Evolutionary conservation across 2,329 filamentous ascomycete genomes (phyloP).

Genomic region (Fusarium verticillioides): DNA sequence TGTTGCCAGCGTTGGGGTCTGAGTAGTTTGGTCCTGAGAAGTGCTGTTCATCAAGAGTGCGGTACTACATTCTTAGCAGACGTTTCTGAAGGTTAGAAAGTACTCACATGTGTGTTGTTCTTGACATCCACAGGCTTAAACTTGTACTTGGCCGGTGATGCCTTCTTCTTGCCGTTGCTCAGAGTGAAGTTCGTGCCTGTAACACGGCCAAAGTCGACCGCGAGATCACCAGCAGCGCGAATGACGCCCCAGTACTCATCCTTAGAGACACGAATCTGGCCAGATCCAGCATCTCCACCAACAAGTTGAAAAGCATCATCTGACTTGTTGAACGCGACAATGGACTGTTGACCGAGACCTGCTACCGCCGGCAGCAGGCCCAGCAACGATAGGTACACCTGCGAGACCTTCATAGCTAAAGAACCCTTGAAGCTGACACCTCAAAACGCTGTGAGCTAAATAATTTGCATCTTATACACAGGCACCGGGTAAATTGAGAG

Average conservation of each 20-base stretch:
- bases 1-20: slow-evolving; percentile 55
- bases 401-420: slow-evolving; percentile 14
- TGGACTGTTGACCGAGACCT: slow-evolving; percentile 24
- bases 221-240: slow-evolving; percentile 74
- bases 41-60: slow-evolving; percentile 28
- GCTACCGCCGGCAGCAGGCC: slow-evolving; percentile 7
- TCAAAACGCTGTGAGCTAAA: neutral
- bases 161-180: slow-evolving; percentile 57
- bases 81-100: rapidly evolving
- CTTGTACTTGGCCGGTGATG: slow-evolving; percentile 53
- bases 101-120: slow-evolving; percentile 60
- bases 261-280: slow-evolving; percentile 65
- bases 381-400: slow-evolving; percentile 4
- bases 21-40: slow-evolving; percentile 56
- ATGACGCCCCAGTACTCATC: slow-evolving; percentile 76
- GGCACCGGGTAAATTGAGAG: slow-evolving; percentile 8
- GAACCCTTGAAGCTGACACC: neutral
- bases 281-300: neutral
- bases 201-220: slow-evolving; percentile 75
- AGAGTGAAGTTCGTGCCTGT: slow-evolving; percentile 72
- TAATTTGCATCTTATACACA: slow-evolving; percentile 5
- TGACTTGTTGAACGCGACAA: slow-evolving; percentile 26
- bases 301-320: slow-evolving; percentile 19
- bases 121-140: slow-evolving; percentile 57
- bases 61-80: slow-evolving; percentile 20